Evolutionary conservation across 2,329 filamentous ascomycete genomes (phyloP), one percentile per base, ranked within the genome.

Genomic region (Hymenotorrendiella dingleyae): DNA sequence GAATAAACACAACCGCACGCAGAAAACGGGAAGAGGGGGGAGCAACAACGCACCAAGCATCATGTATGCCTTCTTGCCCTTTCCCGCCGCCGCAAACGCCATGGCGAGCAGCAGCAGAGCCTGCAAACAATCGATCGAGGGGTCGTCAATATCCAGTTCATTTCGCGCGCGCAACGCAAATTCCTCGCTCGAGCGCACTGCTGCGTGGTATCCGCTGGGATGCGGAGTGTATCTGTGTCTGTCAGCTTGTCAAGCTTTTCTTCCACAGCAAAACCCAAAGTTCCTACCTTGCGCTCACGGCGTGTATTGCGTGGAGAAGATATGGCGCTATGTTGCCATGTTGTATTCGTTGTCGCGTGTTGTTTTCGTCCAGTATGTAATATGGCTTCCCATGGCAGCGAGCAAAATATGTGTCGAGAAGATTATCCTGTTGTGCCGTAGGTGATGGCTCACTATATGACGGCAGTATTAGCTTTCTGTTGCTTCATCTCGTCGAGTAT

Each of bases 21-120:
- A n/a, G n/a, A n/a, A n/a, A n/a, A n/a, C n/a, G n/a, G n/a, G 17
- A 34, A 35, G 19, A 46, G n/a, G 14, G 19, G 21, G n/a, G 37
- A 30, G 7, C 11, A 14, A 29, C 11, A 10, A 56, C 68, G 16
- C 80, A 86, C 86, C 78, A 54, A 94, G 71, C 28, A 89, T 72
- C 87, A 94, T 94, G 54, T 89, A 93, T 1, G 86, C 82, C 64
- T 86, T 93, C 65, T 86, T 91, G 12, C 87, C 86, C 56, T 84
- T 81, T 20, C 88, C 87, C 22, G 80, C 73, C 26, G 87, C 86
- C 36, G 82, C 87, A 55, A 81, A 90, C 3, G 86, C 82, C 58
- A 83, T 79, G 0, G 84, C 79, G 2, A 94, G 74, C 8, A 94
- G 70, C 34, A 94, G 67, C 12, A 91, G 69, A 3, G 86, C 75